These are phyloP conservation scores for Eucalyptus rudis DNA, from an alignment of 345 rosid genomes.

Conservation along the genomic window DNA sequence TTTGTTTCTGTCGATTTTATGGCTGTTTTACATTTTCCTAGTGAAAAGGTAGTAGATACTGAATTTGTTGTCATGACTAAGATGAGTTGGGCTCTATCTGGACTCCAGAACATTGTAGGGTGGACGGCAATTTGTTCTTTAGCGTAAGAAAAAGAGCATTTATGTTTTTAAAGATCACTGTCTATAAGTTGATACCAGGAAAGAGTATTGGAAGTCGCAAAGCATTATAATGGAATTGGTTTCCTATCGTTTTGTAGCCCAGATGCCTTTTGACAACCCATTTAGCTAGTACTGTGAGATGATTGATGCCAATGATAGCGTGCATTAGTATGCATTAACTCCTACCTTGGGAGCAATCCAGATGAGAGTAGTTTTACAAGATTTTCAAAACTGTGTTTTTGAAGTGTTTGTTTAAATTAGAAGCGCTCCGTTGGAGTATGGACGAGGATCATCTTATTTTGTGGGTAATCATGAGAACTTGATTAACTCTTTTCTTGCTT, in stretches of 20 bases:
- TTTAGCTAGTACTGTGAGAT: neutral
- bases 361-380: neutral
- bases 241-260: neutral
- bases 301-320: neutral
- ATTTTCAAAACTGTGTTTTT: neutral
- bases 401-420: neutral
- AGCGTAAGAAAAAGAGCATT: neutral
- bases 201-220: neutral
- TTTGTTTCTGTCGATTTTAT: neutral
- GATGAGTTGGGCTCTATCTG: neutral
- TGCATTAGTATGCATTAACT: neutral
- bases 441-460: neutral
- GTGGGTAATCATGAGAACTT: neutral
- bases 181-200: neutral
- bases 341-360: neutral
- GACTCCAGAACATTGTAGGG: neutral
- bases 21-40: neutral
- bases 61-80: neutral
- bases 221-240: neutral
- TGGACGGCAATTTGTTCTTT: neutral
- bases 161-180: neutral
- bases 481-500: neutral
- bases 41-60: neutral
- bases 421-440: neutral
- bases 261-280: neutral